A percentile compares a stretch with the other conserved stretches of the same genome.
Conservation (phyloP, 176 grass and related monocot genomes). For the Oryza rufipogon region DNA sequence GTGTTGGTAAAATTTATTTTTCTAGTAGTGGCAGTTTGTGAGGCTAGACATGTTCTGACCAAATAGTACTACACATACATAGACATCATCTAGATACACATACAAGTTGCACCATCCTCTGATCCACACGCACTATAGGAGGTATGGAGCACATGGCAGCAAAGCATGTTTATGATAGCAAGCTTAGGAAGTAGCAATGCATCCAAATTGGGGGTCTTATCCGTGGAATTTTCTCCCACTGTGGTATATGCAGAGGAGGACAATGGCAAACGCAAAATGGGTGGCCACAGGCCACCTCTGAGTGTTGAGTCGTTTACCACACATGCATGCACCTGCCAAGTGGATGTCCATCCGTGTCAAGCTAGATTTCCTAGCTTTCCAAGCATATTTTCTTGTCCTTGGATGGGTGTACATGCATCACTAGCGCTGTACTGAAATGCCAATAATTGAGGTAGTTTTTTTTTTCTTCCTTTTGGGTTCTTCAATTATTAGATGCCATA, state of each 20-base stretch:
- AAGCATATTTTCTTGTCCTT: constrained; percentile 27
- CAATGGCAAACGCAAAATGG: background rate
- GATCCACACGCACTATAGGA: background rate
- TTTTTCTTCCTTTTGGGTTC: background rate
- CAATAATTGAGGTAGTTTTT: constrained; percentile 31
- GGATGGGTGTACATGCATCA: background rate
- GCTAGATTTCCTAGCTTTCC: background rate
- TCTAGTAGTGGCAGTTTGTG: background rate
- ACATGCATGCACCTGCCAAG: background rate
- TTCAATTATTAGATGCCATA: constrained; percentile 32
- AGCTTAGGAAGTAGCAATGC: background rate
- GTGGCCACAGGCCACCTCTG: background rate
- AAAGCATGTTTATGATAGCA: background rate
- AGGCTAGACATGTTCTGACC: background rate
- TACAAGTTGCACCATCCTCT: background rate
- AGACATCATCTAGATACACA: background rate
- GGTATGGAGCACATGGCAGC: background rate
- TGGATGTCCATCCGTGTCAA: constrained; percentile 37
- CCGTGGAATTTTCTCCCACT: background rate
- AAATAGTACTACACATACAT: background rate
- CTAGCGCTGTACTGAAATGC: constrained; percentile 7
- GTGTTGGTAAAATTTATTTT: no score
- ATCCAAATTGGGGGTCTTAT: background rate
- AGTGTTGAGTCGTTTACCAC: background rate
- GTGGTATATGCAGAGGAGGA: background rate